A percentile compares a stretch with the other conserved stretches of the same genome.
These are phyloP conservation scores for Phytophthora palmivora DNA, from an alignment of 352 stramenopile species.

Conservation along the genomic window DNA sequence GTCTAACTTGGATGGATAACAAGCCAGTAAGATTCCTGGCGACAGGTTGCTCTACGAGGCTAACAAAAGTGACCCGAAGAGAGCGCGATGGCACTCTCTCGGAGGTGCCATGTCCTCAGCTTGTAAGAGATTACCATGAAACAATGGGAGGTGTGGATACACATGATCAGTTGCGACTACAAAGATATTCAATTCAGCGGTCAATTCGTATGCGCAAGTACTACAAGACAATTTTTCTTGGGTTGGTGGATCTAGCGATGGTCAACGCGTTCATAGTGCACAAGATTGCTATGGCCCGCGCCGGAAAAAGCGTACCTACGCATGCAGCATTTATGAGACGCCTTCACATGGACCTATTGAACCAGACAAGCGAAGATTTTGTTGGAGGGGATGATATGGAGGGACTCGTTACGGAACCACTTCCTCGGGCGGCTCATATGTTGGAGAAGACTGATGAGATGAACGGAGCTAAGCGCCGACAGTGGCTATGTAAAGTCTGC, in stretches of 20 bases:
- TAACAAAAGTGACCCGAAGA: too few species aligned
- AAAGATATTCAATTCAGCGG: neutral
- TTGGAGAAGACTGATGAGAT: too few species aligned
- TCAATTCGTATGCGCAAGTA: slow-evolving; percentile 1
- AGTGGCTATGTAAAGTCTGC: neutral
- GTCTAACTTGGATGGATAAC: neutral
- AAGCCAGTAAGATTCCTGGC: too few species aligned
- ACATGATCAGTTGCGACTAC: too few species aligned
- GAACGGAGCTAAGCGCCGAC: too few species aligned
- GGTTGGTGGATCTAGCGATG: too few species aligned
- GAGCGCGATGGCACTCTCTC: too few species aligned
- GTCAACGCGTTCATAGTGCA: slow-evolving; percentile 6
- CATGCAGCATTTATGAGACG: neutral
- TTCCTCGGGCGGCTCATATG: too few species aligned
- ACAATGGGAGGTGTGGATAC: too few species aligned
- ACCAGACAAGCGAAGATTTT: neutral
- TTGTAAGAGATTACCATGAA: neutral
- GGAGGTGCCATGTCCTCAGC: neutral
- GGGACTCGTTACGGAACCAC: too few species aligned
- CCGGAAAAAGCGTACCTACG: neutral
- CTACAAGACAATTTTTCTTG: neutral
- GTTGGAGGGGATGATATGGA: too few species aligned
- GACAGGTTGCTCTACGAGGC: too few species aligned
- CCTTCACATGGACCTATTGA: neutral
- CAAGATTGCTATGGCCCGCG: neutral